A percentile compares a stretch with the other conserved stretches of the same genome.
Conservation (phyloP, 352 stramenopile species). For the Phytophthora cactorum region DNA sequence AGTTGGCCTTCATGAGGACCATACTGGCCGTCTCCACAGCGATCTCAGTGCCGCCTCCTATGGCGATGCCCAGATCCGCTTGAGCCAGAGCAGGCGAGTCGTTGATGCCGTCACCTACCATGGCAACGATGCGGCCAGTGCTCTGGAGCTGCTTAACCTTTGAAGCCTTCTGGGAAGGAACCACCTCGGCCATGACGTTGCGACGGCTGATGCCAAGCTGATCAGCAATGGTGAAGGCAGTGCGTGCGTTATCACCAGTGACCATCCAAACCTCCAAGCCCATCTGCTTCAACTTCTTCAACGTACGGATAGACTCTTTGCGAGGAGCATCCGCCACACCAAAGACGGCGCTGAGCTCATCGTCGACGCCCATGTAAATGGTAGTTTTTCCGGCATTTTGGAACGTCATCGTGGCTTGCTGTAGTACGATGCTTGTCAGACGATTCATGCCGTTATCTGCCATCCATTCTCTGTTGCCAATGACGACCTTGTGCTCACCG, state of each 20-base stretch:
- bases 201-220: conserved; percentile 93
- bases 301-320: conserved; percentile 89
- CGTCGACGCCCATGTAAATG: conserved; percentile 94
- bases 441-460: conserved; percentile 75
- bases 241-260: conserved; percentile 98
- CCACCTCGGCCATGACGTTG: conserved; percentile 95
- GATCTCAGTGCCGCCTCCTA: conserved; percentile 96
- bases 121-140: conserved; percentile 90
- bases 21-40: conserved; percentile 98
- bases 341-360: conserved; percentile 78
- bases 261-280: conserved; percentile 98
- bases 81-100: conserved; percentile 97
- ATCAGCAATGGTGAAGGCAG: conserved; percentile 93
- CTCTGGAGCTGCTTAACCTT: conserved; percentile 94
- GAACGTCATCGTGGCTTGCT: conserved; percentile 81
- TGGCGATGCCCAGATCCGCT: conserved; percentile 97
- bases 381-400: conserved; percentile 94
- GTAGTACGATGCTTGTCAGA: conserved; percentile 70
- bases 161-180: conserved; percentile 95
- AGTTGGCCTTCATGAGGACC: conserved; percentile 89
- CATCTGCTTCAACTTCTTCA: conserved; percentile 92
- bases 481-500: conserved; percentile 78
- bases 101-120: conserved; percentile 99
- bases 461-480: conserved; percentile 95
- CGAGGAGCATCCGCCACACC: conserved; percentile 89